Evolutionary conservation across 164 flowering plant species (phyloP).

Genomic region (Umbilicus rupestris): DNA sequence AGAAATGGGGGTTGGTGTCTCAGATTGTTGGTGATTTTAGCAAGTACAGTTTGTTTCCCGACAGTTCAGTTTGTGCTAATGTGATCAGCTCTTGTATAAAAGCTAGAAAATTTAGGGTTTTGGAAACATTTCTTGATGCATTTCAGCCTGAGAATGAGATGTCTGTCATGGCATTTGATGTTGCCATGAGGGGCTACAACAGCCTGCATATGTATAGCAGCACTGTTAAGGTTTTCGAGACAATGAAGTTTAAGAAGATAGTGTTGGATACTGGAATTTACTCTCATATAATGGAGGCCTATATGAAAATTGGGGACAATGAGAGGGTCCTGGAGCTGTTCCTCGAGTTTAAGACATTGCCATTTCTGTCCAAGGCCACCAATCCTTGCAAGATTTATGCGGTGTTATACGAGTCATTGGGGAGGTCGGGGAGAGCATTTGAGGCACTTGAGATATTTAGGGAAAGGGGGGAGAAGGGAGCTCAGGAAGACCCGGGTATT

Average conservation of each 20-base stretch:
- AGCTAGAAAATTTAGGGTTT: conserved; percentile 49
- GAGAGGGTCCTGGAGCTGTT: conserved; percentile 39
- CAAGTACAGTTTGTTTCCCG: conserved; percentile 37
- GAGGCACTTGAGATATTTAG: conserved; percentile 56
- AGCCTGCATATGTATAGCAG: conserved; percentile 66
- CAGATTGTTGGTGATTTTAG: conserved; percentile 36
- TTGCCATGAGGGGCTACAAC: conserved; percentile 62
- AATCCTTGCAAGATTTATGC: conserved; percentile 24
- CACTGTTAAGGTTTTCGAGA: conserved; percentile 31
- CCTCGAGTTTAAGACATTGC: conserved; percentile 28
- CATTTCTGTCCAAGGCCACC: background rate
- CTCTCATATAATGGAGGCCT: conserved; percentile 50
- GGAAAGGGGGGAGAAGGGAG: conserved; percentile 34
- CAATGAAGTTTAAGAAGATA: conserved; percentile 32
- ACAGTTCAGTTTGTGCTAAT: conserved; percentile 31
- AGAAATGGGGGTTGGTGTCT: conserved; percentile 44
- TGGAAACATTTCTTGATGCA: conserved; percentile 27
- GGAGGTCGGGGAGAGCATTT: conserved; percentile 36
- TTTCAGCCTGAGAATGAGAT: conserved; percentile 23
- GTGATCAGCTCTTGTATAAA: conserved; percentile 44
- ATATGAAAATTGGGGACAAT: conserved; percentile 26
- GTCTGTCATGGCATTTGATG: conserved; percentile 35
- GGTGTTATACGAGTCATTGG: conserved; percentile 45
- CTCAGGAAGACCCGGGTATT: conserved; percentile 25
- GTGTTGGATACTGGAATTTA: conserved; percentile 22